A percentile compares a stretch with the other conserved stretches of the same genome.
These are phyloP conservation scores for Pythium sp. DNA, from an alignment of 352 stramenopile genomes.

Conservation along the genomic window DNA sequence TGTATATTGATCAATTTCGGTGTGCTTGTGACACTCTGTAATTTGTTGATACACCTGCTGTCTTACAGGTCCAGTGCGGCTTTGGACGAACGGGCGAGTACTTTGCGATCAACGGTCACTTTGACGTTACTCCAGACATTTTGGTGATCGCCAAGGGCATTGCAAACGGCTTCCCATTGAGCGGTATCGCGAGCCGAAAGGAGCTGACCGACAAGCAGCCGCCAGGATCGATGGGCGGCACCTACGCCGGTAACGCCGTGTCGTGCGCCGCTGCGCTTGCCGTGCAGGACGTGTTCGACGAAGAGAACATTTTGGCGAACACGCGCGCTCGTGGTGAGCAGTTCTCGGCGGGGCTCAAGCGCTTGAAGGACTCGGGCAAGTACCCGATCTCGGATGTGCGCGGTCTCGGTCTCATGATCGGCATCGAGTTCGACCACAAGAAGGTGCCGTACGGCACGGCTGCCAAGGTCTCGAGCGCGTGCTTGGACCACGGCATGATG, in stretches of 20 bases:
- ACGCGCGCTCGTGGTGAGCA: slow-evolving; percentile 62
- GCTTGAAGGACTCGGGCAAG: slow-evolving; percentile 68
- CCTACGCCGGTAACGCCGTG: slow-evolving; percentile 90
- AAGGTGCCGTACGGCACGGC: slow-evolving; percentile 59
- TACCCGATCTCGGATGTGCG: slow-evolving; percentile 85
- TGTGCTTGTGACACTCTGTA: neutral
- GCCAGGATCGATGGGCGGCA: slow-evolving; percentile 91
- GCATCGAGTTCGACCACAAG: slow-evolving; percentile 86
- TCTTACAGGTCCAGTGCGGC: slow-evolving; percentile 76
- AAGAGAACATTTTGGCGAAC: slow-evolving; percentile 90
- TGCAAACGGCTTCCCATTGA: slow-evolving; percentile 90
- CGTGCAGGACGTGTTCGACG: slow-evolving; percentile 81
- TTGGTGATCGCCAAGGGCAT: slow-evolving; percentile 93
- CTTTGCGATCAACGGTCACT: slow-evolving; percentile 86
- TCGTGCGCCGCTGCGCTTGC: slow-evolving; percentile 89
- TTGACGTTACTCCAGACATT: slow-evolving; percentile 88
- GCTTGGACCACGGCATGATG: slow-evolving; percentile 88
- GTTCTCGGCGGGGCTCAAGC: slow-evolving; percentile 67
- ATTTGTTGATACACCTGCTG: neutral
- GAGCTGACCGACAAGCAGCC: slow-evolving; percentile 84
- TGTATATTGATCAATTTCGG: neutral
- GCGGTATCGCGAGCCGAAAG: slow-evolving; percentile 83
- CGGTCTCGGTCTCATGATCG: slow-evolving; percentile 90
- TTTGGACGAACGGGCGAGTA: slow-evolving; percentile 86
- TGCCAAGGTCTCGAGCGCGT: slow-evolving; percentile 71